These are phyloP conservation scores for Barnettozyma siamensis DNA, from an alignment of 805 yeast species.

Conservation along the genomic window DNA sequence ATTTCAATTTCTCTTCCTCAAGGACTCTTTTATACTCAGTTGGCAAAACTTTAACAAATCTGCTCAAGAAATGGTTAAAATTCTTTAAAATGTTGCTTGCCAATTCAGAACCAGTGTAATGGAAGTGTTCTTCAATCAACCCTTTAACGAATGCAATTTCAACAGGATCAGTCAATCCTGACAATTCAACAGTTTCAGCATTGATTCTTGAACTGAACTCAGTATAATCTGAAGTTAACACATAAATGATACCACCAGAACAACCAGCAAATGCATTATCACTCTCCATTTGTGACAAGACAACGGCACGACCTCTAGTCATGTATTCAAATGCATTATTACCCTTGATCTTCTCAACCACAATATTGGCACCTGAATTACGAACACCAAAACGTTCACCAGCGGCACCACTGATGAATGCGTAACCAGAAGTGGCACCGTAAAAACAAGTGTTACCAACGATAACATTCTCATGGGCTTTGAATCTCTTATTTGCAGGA, in stretches of 20 bases:
- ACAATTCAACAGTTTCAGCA: slow-evolving; percentile 73
- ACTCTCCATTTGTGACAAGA: slow-evolving; percentile 86
- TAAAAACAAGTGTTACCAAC: slow-evolving; percentile 97
- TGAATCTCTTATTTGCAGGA: slow-evolving; percentile 74
- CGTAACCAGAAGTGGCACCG: slow-evolving; percentile 95
- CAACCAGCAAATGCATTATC: slow-evolving; percentile 90
- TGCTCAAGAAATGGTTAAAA: slow-evolving; percentile 81
- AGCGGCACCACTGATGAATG: slow-evolving; percentile 93
- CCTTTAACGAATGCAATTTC: slow-evolving; percentile 94
- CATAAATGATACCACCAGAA: slow-evolving; percentile 99
- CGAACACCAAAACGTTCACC: slow-evolving; percentile 98
- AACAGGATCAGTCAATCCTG: slow-evolving; percentile 72
- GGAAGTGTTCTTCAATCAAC: slow-evolving; percentile 89
- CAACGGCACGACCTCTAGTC: slow-evolving; percentile 98
- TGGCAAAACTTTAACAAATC: slow-evolving; percentile 92
- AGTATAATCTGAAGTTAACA: slow-evolving; percentile 83
- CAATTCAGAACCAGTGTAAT: slow-evolving; percentile 87
- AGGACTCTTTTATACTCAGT: slow-evolving; percentile 85
- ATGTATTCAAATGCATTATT: slow-evolving; percentile 99
- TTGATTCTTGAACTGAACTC: slow-evolving; percentile 81
- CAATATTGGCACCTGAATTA: slow-evolving; percentile 97
- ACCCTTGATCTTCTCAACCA: slow-evolving; percentile 89
- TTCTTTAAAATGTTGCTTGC: slow-evolving; percentile 79
- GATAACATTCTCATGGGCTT: slow-evolving; percentile 93
- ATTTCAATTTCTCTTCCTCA: slow-evolving; percentile 65